These are phyloP conservation scores for Nothophytophthora sp. DNA, from an alignment of 352 stramenopile species.

Conservation along the genomic window DNA sequence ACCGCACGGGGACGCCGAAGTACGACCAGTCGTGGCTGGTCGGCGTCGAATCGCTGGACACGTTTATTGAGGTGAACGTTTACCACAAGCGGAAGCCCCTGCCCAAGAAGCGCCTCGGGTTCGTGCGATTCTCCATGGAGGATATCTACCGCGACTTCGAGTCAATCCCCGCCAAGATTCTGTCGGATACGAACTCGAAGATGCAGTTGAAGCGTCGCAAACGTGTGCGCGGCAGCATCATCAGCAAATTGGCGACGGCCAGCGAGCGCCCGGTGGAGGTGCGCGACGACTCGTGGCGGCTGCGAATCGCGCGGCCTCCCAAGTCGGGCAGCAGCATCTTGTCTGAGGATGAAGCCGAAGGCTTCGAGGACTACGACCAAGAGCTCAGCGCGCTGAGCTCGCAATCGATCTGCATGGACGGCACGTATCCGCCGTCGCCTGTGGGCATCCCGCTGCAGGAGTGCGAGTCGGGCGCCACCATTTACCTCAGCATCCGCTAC, in stretches of 20 bases:
- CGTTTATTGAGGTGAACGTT: conserved; percentile 78
- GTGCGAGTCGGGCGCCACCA: conserved; percentile 54
- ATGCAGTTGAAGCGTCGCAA: conserved; percentile 79
- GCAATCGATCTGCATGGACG: conserved; percentile 52
- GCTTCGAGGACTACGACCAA: conserved; percentile 66
- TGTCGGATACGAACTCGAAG: conserved; percentile 71
- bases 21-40: conserved; percentile 89
- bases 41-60: conserved; percentile 67
- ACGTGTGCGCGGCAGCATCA: conserved; percentile 77
- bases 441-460: conserved; percentile 51
- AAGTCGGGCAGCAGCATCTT: conserved; percentile 48
- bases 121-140: conserved; percentile 74
- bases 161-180: conserved; percentile 66
- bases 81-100: conserved; percentile 88
- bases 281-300: conserved; percentile 70
- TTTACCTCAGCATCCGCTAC: conserved; percentile 84
- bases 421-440: conserved; percentile 49
- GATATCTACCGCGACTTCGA: conserved; percentile 88
- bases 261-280: conserved; percentile 48
- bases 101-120: conserved; percentile 77
- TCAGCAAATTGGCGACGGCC: conserved; percentile 57
- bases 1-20: conserved; percentile 63
- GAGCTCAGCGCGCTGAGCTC: conserved; percentile 64
- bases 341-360: conserved; percentile 43
- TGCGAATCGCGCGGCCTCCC: conserved; percentile 42